Base-by-base conservation (phyloP, 2,329 filamentous ascomycete genomes). In the Aureobasidium sp. region DNA sequence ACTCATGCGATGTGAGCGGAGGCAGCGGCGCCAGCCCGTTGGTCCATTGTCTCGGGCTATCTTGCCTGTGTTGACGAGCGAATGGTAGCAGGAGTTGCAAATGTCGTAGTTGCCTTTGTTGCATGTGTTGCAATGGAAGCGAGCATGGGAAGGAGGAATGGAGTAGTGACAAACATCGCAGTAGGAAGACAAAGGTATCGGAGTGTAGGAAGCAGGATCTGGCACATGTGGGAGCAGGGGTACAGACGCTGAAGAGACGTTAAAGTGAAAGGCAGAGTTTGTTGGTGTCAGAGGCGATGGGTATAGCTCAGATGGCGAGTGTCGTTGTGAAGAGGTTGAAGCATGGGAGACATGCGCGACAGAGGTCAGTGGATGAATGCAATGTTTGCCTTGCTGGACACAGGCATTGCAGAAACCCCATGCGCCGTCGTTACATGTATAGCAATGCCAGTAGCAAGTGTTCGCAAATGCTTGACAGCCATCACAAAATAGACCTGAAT, bases 401-500 rank as follows among this genome's bases (percentile, higher is more conserved):
- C 93, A 97, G 63, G 81, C 77, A 68, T 92, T 91, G 75, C 93
- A 97, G 71, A 90, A 97, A 0, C 93, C 93, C 92, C 92, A 97
- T 70, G 95, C 92, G 5, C 91, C 93, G 64, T 94, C 86, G 68
- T 96, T 96, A 75, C 93, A 97, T 30, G 81, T 73, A 63, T 88
- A 85, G 72, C 93, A 97, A 64, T 89, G 86, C 93, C 92, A 97
- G 74, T 90, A 96, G 74, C 90, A 94, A 57, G 87, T 83, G 68
- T 95, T 92, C 0, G 90, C 82, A 78, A 85, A 89, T 0, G 82
- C 78, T 21, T 82, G 78, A 71, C 93, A 97, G 51, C 82, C 82
- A 41, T 88, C 85, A 71, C 93, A 97, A 73, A 97, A 97, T 6
- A 90, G 86, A 25, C 93, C 93, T 58, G 83, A 86, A 73, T 94